phyloP scores from a whole-genome alignment of 352 stramenopile genomes.

The Globisporangium splendens region DNA sequence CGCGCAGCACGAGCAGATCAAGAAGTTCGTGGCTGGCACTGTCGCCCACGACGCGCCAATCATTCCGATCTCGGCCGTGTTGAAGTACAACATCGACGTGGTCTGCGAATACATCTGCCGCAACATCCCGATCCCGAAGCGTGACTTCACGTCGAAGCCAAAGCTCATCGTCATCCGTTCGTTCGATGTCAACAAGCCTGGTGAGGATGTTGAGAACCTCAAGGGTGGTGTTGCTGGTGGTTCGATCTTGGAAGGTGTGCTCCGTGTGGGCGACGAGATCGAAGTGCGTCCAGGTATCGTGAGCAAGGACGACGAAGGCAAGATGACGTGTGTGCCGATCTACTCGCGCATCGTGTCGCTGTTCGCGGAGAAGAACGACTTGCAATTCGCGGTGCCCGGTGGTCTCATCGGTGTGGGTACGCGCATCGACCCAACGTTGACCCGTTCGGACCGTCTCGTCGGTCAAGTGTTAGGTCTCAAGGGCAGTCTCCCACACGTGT shows the following conservation, averaged over 20 bases:
- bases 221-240: constrained; percentile 91
- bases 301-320: constrained; percentile 96
- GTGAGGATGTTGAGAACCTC: constrained; percentile 97
- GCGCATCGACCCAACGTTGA: constrained; percentile 98
- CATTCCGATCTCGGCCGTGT: constrained; percentile 98
- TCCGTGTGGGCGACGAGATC: constrained; percentile 98
- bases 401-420: constrained; percentile 99
- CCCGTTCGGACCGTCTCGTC: constrained; percentile 98
- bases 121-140: constrained; percentile 97
- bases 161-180: constrained; percentile 99
- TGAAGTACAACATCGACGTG: constrained; percentile 99
- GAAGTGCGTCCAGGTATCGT: constrained; percentile 99
- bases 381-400: constrained; percentile 98
- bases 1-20: constrained; percentile 97
- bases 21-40: constrained; percentile 88
- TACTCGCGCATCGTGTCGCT: constrained; percentile 95
- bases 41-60: constrained; percentile 97
- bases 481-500: constrained; percentile 97
- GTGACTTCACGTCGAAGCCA: constrained; percentile 97
- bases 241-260: constrained; percentile 96
- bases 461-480: constrained; percentile 97
- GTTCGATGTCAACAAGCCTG: constrained; percentile 99
- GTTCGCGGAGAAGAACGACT: constrained; percentile 98
- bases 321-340: constrained; percentile 93
- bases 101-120: constrained; percentile 99